A percentile compares a stretch with the other conserved stretches of the same genome.
These are phyloP conservation scores for Chytriomyces sp. DNA, from an alignment of 192 early-diverging fungal species.

Conservation along the genomic window DNA sequence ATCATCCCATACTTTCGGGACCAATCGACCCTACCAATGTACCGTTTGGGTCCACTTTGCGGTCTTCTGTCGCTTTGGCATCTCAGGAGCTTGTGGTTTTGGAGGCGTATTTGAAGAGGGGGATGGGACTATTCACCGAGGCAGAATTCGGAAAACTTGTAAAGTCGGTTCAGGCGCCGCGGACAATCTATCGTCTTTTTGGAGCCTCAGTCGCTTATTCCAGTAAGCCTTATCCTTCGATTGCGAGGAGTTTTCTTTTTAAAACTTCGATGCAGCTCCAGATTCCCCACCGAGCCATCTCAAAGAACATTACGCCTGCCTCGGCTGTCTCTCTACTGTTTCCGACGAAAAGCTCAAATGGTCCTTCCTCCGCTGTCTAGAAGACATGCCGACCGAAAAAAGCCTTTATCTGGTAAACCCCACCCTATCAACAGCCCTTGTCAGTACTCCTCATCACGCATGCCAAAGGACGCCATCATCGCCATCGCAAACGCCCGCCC, in stretches of 20 bases:
- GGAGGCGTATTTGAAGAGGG: conserved; percentile 15
- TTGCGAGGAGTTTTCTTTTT: not conserved
- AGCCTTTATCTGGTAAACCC: conserved; percentile 3
- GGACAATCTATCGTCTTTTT: not conserved
- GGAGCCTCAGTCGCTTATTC: not conserved
- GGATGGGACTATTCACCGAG: not conserved
- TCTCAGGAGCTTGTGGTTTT: conserved; percentile 2
- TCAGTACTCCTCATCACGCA: not conserved
- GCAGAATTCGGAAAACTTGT: not conserved
- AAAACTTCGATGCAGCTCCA: not conserved
- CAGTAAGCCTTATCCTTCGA: not conserved
- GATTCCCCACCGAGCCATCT: not conserved
- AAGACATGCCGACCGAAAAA: not conserved
- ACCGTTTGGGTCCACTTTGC: not conserved
- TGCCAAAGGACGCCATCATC: conserved; percentile 16
- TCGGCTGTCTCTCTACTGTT: conserved; percentile 1
- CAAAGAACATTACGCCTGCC: conserved; percentile 7
- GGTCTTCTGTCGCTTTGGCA: not conserved
- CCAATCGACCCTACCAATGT: not conserved
- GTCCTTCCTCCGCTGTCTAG: conserved; percentile 9
- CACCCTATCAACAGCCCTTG: not conserved
- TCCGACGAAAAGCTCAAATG: conserved; percentile 9
- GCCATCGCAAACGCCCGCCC: conserved; percentile 10
- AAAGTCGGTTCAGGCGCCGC: not conserved
- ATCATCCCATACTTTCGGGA: conserved; percentile 1